Percentiles rank a stretch among this genome's conserved stretches.
Evolutionary conservation across 2,329 filamentous ascomycete species (phyloP).

Genomic region (Parafenestella ontariensis): DNA sequence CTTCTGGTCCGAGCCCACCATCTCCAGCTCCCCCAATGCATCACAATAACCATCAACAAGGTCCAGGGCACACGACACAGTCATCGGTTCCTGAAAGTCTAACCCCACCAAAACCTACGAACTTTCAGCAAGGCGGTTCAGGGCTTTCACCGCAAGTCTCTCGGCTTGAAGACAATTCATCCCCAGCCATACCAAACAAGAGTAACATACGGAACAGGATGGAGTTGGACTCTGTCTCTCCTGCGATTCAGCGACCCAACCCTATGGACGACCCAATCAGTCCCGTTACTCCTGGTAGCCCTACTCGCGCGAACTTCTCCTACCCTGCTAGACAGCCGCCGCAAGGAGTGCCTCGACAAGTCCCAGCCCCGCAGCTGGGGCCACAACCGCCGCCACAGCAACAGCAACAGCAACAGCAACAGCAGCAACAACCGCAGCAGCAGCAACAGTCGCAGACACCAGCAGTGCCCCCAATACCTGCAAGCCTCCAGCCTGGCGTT

Average conservation of each 20-base stretch:
- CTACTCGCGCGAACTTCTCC: slow-evolving; percentile 43
- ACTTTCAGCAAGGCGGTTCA: slow-evolving; percentile 4
- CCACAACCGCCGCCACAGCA: slow-evolving; percentile 9
- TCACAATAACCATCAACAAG: slow-evolving; percentile 17
- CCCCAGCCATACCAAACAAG: slow-evolving; percentile 43
- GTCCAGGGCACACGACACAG: slow-evolving; percentile 19
- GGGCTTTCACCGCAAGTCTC: slow-evolving; percentile 13
- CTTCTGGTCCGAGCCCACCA: slow-evolving; percentile 44
- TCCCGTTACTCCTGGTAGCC: slow-evolving; percentile 36
- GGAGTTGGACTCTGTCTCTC: slow-evolving; percentile 43
- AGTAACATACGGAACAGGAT: slow-evolving; percentile 47
- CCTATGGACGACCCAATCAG: slow-evolving; percentile 35
- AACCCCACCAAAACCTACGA: slow-evolving; percentile 10
- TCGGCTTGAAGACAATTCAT: slow-evolving; percentile 19
- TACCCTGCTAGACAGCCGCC: slow-evolving; percentile 44
- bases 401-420: slow-evolving; percentile 3
- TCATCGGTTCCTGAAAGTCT: slow-evolving; percentile 15
- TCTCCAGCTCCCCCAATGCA: slow-evolving; percentile 33
- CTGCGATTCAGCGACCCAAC: slow-evolving; percentile 42
- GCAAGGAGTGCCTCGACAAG: slow-evolving; percentile 39
- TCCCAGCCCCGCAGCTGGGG: slow-evolving; percentile 15
- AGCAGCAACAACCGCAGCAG: slow-evolving; percentile 8
- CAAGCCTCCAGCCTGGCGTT: slow-evolving; percentile 6
- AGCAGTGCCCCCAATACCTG: slow-evolving; percentile 6
- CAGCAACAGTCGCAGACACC: slow-evolving; percentile 18